Base-by-base conservation (phyloP, 2,329 filamentous ascomycete species). In the Colletotrichum orbiculare region DNA sequence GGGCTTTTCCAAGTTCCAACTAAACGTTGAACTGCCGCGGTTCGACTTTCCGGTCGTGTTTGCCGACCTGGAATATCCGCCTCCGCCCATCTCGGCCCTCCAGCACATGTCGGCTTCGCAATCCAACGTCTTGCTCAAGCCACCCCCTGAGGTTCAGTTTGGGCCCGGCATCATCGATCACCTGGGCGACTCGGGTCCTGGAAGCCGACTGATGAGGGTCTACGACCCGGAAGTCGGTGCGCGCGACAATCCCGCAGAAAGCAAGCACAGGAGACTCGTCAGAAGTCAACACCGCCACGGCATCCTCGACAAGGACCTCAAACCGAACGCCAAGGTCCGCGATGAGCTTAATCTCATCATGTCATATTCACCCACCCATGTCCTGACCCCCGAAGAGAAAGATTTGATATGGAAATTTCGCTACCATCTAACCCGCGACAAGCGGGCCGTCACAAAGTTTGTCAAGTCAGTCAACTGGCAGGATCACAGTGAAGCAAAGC, bases 391-490 rank as follows among this genome's bases (percentile, higher is more conserved):
- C 0, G 94, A 97, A 75, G 96, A 99, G 77, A 96, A 97, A 74
- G 96, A 99, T 76, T 84, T 97, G 55, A 89, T 99, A 17, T 99
- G 96, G 96, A 96, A 96, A 72, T 99, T 98, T 80, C 87, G 96
- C 64, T 97, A 98, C 76, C 95, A 97, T 76, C 79, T 99, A 25
- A 96, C 94, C 1, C 87, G 94, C 62, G 94, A 99, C 75, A 99
- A 99, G 77, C 85, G 91, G 71, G 92, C 95, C 2, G 83, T 98
- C 63, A 99, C 95, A 39, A 99, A 99, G 73, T 97, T 99, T 71
- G 93, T 98, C 75, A 99, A 98, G 77, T 97, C 95, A 0, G 95
- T 97, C 43, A 94, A 96, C 70, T 99, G 96, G 95, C 88, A 87
- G 54, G 95, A 97, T 75, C 86, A 87, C 50, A 88, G 89, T 67